Conservation (phyloP, 1,284 basidiomycete species). For the Leccinum discolor region DNA sequence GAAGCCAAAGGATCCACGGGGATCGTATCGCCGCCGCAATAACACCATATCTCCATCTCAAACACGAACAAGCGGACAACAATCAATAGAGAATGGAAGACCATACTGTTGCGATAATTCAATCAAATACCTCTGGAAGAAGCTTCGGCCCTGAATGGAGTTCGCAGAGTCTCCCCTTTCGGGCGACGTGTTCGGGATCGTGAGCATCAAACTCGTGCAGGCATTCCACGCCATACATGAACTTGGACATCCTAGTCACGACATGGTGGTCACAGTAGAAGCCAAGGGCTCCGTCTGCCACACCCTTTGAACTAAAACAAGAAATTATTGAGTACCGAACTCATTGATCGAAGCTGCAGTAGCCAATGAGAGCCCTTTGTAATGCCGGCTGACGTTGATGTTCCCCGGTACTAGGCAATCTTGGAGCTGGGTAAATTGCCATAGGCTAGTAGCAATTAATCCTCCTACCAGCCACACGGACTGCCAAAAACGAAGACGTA, state of each 20-base stretch:
- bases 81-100: conserved; percentile 8
- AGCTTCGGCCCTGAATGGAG: conserved; percentile 73
- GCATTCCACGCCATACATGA: conserved; percentile 81
- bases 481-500: conserved; percentile 31
- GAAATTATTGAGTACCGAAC: conserved; percentile 3
- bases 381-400: conserved; percentile 69
- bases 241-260: conserved; percentile 73
- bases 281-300: conserved; percentile 78
- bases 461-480: conserved; percentile 80
- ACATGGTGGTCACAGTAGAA: conserved; percentile 84
- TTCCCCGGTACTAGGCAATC: conserved; percentile 55
- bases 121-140: conserved; percentile 78
- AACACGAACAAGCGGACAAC: conserved; percentile 57
- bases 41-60: conserved; percentile 82
- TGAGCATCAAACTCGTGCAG: conserved; percentile 63
- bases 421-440: conserved; percentile 75
- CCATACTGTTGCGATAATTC: conserved; percentile 67
- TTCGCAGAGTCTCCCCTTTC: conserved; percentile 67
- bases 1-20: conserved; percentile 72
- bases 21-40: conserved; percentile 62
- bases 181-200: conserved; percentile 64
- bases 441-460: conserved; percentile 71
- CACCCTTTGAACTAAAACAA: conserved; percentile 58
- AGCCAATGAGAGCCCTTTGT: conserved; percentile 37
- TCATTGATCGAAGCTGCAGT: background rate